Evolutionary conservation across 2,329 filamentous ascomycete species (phyloP).

Genomic region (Aschersonia sp.): DNA sequence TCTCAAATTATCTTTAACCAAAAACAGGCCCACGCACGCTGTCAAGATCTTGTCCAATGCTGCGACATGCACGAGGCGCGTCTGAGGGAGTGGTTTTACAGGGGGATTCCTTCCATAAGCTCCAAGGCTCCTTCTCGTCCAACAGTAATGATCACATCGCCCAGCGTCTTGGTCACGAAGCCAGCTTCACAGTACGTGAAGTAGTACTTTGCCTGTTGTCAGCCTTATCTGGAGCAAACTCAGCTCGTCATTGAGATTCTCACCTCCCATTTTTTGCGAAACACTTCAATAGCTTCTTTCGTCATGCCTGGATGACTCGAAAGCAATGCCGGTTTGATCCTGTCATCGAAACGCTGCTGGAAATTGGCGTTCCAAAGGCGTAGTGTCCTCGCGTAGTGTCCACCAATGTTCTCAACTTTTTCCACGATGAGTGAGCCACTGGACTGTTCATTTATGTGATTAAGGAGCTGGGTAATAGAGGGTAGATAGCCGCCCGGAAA

Average conservation of each 20-base stretch:
- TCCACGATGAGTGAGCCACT: conserved; percentile 50
- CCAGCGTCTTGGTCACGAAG: conserved; percentile 56
- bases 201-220: conserved; percentile 39
- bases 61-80: background rate
- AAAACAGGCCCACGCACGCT: background rate
- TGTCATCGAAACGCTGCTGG: conserved; percentile 41
- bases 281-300: conserved; percentile 49
- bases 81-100: conserved; percentile 20
- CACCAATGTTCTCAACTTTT: conserved; percentile 56
- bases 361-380: conserved; percentile 56
- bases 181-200: conserved; percentile 64
- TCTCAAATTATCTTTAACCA: too few relatives aligned
- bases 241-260: conserved; percentile 7
- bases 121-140: conserved; percentile 49
- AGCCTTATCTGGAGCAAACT: background rate
- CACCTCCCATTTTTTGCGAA: conserved; percentile 57
- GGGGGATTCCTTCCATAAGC: conserved; percentile 55
- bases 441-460: conserved; percentile 46
- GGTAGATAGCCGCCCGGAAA: conserved; percentile 65
- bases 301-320: conserved; percentile 43
- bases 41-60: background rate
- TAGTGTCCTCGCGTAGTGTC: conserved; percentile 57
- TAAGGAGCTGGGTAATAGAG: conserved; percentile 38
- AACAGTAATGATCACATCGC: conserved; percentile 59
- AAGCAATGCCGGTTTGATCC: conserved; percentile 45